phyloP scores from a whole-genome alignment of 2,329 filamentous ascomycete species.

The Sporothrix luriei region DNA sequence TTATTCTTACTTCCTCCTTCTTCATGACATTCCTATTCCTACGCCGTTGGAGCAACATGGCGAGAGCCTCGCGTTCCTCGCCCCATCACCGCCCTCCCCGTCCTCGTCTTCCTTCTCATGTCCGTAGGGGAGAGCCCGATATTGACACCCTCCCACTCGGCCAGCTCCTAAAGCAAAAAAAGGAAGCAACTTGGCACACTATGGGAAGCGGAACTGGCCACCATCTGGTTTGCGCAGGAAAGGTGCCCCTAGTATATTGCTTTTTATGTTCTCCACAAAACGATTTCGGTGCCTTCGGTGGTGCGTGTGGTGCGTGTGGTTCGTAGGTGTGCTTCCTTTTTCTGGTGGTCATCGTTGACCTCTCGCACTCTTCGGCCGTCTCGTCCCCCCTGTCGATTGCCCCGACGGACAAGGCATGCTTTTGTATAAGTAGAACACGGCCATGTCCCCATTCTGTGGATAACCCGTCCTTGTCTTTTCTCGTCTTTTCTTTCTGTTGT shows the following conservation, averaged over 20 bases:
- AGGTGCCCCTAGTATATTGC: slow-evolving; percentile 22
- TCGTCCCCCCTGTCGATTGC: slow-evolving; percentile 6
- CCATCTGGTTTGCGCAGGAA: background rate
- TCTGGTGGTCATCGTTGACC: background rate
- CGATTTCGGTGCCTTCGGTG: too few relatives aligned
- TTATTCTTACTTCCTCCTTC: background rate
- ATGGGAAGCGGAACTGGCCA: background rate
- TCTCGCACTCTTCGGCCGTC: background rate
- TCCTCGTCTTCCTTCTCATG: background rate
- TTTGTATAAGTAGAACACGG: slow-evolving; percentile 16
- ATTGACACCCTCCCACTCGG: background rate
- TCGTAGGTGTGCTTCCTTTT: background rate
- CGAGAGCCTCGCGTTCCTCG: background rate
- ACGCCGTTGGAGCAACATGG: background rate
- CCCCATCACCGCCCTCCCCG: background rate
- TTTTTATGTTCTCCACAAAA: slow-evolving; percentile 21
- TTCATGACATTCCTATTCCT: background rate
- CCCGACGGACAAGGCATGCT: background rate
- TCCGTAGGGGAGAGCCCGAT: slow-evolving; percentile 23
- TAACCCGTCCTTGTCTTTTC: slow-evolving; percentile 11
- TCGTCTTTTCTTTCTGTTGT: background rate
- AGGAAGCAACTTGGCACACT: background rate
- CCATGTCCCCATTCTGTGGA: background rate
- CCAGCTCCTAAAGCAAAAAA: too few relatives aligned
- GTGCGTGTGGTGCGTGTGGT: background rate